Evolutionary conservation across 2,329 filamentous ascomycete genomes (phyloP), one percentile per base, ranked within the genome.

Genomic region (Apiospora rasikravindrae): DNA sequence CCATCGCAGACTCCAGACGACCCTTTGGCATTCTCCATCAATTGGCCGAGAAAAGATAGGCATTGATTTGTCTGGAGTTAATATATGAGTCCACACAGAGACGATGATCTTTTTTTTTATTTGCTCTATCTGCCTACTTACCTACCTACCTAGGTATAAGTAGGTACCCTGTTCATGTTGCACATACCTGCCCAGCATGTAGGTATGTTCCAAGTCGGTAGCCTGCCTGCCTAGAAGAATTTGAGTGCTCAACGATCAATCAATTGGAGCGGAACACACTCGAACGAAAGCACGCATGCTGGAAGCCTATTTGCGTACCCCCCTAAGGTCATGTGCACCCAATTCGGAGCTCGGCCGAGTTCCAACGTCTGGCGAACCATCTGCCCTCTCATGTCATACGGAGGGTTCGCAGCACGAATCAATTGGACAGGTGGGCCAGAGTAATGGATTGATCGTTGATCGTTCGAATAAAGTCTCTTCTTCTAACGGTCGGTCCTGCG

Each of bases 271-370:
- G 29, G 53, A 26, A 37, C 33, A 37, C 53, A 22, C 33, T 19
- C 8, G 49, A 26, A n/a, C n/a, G 14, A 57, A 37, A 61, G 53
- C 37, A n/a, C 53, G 33, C 22, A 40, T 64, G 57, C 57, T 6
- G 33, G 29, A n/a, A 40, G 57, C 57, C 57, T 64, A 40, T 64
- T 40, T 40, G 57, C 57, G 33, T 40, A 40, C 33, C 57, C 33
- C 57, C 33, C 33, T n/a, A 37, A 64, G 57, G 57, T 64, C 57
- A 64, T 64, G 57, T 64, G 57, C 33, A n/a, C 33, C 33, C 33
- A 64, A 64, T 64, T 40, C 33, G 57, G 33, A 64, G 33, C 57
- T 40, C 33, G 57, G 57, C 33, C 57, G 33, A 33, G 40, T 40
- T n/a, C 4, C 53, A 5, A 10, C 37, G 53, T 64, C 24, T 40